A percentile compares a stretch with the other conserved stretches of the same genome.
Conservation (phyloP, 2,329 filamentous ascomycete genomes). For the Microsporum audouinii region DNA sequence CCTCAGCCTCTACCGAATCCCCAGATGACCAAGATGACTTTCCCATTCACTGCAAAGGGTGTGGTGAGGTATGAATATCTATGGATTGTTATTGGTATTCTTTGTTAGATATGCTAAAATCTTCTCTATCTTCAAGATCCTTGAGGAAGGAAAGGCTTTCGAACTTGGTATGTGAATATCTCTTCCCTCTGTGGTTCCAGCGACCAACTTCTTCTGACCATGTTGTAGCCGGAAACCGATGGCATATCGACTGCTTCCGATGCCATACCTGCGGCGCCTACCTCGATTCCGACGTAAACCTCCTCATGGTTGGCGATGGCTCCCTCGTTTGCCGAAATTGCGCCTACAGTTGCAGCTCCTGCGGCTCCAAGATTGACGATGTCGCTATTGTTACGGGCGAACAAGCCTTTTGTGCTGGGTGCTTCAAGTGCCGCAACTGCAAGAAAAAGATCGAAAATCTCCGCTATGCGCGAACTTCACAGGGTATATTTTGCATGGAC, state of each 20-base stretch:
- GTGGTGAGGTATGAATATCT: constrained; percentile 59
- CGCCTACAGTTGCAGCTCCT: constrained; percentile 96
- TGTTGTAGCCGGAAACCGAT: constrained; percentile 72
- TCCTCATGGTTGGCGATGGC: constrained; percentile 90
- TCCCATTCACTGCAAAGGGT: constrained; percentile 78
- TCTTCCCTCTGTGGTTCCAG: constrained; percentile 14
- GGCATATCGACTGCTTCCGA: constrained; percentile 98
- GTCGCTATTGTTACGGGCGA: constrained; percentile 94
- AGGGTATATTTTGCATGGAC: constrained; percentile 98
- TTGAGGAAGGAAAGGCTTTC: constrained; percentile 97
- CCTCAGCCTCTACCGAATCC: constrained; percentile 30
- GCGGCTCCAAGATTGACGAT: constrained; percentile 95
- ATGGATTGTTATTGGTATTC: constrained; percentile 17
- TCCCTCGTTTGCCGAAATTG: constrained; percentile 99
- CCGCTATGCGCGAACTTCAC: constrained; percentile 90
- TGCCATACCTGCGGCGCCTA: constrained; percentile 92
- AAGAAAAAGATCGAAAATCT: constrained; percentile 98
- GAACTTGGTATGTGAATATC: constrained; percentile 62
- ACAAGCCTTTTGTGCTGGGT: constrained; percentile 93
- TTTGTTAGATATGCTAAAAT: constrained; percentile 5
- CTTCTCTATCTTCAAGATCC: constrained; percentile 50
- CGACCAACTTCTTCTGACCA: constrained; percentile 14
- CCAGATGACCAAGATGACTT: constrained; percentile 66
- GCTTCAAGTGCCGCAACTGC: constrained; percentile 95
- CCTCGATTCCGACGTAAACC: constrained; percentile 95